Evolutionary conservation across 1,139 yeast species (phyloP), one percentile per base, ranked within the genome.

Genomic region (Yamadazyma triangularis): DNA sequence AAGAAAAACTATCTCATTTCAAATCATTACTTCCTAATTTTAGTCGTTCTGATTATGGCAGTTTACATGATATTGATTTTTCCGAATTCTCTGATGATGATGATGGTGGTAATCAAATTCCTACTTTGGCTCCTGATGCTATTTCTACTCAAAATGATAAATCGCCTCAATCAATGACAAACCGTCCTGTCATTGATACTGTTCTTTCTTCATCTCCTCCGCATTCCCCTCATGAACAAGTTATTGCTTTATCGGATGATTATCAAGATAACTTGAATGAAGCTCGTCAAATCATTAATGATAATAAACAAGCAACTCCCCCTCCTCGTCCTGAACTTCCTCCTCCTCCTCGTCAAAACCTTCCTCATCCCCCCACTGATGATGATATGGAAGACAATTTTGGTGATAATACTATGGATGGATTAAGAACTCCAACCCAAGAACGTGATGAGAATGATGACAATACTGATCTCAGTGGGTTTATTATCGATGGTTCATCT

Each of bases 341-440:
- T 10, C 23, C 23, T 8, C 25, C 25, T 13, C 13, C 15, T 10
- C 25, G 13, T 24, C 16, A 4, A n/a, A 5, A 12, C 15, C 8
- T 13, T 5, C n/a, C n/a, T n/a, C n/a, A n/a, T n/a, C n/a, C n/a
- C n/a, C n/a, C n/a, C n/a, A 13, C 27, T 22, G 32, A 31, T 13
- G 42, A 48, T 11, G 65, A 60, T 8, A 47, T 41, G 4, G 73
- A 66, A 34, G 73, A 68, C 35, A 54, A 65, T 26, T 65, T 67
- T 39, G 73, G 73, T 2, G 62, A 56, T 13, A 50, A 50, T 8
- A 50, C 58, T 30, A 53, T 64, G 67, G 68, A 56, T 27, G 73
- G 73, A 0, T 47, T 56, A 23, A 44, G 40, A 37, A 64, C 69
- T 1, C 69, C 65, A 2, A 51, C 64, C 3, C 66, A 61, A 33